Evolutionary conservation across 2,329 filamentous ascomycete species (phyloP).

Genomic region (Neofusicoccum sp.): DNA sequence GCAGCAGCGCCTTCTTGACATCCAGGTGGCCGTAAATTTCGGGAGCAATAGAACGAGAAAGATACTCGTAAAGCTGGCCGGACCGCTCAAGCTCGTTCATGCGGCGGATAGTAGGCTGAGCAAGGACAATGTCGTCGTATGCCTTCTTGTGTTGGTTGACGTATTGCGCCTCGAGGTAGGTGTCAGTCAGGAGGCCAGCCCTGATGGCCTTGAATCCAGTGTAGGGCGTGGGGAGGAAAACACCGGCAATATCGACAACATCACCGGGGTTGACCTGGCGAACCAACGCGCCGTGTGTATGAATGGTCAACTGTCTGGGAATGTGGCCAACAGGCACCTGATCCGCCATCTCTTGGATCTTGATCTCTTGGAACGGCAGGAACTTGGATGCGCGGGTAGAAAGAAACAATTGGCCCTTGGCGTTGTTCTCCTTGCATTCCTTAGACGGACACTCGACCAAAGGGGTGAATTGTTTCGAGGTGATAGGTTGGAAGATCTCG

Average conservation of each 20-base stretch:
- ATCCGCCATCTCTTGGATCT: slow-evolving; percentile 99
- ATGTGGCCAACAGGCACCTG: slow-evolving; percentile 98
- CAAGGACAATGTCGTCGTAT: slow-evolving; percentile 88
- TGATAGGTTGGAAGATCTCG: slow-evolving; percentile 96
- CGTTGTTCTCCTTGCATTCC: slow-evolving; percentile 88
- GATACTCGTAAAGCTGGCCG: slow-evolving; percentile 92
- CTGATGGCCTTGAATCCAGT: slow-evolving; percentile 98
- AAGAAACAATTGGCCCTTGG: slow-evolving; percentile 89
- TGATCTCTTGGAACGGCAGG: slow-evolving; percentile 95
- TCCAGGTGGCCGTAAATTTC: slow-evolving; percentile 97
- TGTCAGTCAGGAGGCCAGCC: slow-evolving; percentile 94
- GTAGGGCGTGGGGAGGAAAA: slow-evolving; percentile 96
- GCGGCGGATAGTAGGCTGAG: slow-evolving; percentile 74
- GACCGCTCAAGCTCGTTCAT: slow-evolving; percentile 85
- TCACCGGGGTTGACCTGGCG: slow-evolving; percentile 91
- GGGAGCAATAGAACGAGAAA: slow-evolving; percentile 93
- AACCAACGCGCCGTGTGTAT: slow-evolving; percentile 85
- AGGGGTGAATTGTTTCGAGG: slow-evolving; percentile 86
- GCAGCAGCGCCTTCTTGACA: slow-evolving; percentile 96
- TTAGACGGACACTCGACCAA: slow-evolving; percentile 83
- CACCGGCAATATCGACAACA: slow-evolving; percentile 88
- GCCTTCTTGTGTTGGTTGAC: slow-evolving; percentile 97
- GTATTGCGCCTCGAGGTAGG: slow-evolving; percentile 92
- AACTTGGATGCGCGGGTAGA: slow-evolving; percentile 98
- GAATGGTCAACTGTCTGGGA: slow-evolving; percentile 83